phyloP scores from a whole-genome alignment of 73 alveolate genomes.

The Tetrahymena thermophila region DNA sequence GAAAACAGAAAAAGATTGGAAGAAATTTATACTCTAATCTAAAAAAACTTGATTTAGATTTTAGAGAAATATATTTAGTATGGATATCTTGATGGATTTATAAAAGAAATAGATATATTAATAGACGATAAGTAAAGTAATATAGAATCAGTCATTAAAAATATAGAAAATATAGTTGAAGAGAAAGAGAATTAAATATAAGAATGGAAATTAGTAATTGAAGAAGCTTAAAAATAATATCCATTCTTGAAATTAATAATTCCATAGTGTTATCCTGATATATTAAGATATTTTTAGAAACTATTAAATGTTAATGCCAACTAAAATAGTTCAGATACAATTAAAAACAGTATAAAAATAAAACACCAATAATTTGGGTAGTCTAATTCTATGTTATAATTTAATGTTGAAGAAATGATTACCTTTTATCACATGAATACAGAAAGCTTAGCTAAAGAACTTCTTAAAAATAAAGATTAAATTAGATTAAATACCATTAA shows the following conservation, averaged over 20 bases:
- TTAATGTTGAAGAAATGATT: background rate
- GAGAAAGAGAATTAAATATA: background rate
- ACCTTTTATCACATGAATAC: background rate
- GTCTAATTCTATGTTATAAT: background rate
- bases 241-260: background rate
- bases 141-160: background rate
- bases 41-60: background rate
- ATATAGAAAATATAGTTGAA: background rate
- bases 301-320: background rate
- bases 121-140: background rate
- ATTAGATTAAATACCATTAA: background rate
- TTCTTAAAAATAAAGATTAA: no score
- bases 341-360: background rate
- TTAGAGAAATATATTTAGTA: background rate
- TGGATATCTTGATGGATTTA: background rate
- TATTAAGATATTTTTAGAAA: background rate
- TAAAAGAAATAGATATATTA: background rate
- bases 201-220: background rate
- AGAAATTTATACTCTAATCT: background rate
- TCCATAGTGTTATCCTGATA: background rate
- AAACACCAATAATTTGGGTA: background rate
- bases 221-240: background rate
- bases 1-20: background rate
- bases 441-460: background rate
- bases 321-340: background rate